Percentiles rank a stretch among this genome's conserved stretches.
Conservation (phyloP, 495 filamentous ascomycete species). For the Hypoxylon cercidicola region DNA sequence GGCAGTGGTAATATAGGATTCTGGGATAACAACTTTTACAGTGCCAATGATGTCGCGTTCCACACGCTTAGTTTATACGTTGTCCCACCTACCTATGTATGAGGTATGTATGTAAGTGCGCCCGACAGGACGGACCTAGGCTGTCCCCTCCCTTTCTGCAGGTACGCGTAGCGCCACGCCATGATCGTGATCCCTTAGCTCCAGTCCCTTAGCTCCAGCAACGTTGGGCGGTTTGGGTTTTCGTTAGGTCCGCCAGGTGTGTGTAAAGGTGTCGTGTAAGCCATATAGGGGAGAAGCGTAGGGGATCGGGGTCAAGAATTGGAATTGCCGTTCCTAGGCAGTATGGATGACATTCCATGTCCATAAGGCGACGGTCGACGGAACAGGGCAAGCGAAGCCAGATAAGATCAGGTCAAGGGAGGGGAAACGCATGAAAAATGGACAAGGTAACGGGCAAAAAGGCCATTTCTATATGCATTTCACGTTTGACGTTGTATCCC, state of each 20-base stretch:
- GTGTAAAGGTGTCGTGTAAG: background rate
- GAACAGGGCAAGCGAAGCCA: background rate
- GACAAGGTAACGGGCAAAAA: background rate
- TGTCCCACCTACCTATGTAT: too few species aligned
- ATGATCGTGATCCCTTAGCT: background rate
- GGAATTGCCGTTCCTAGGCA: conserved; percentile 9
- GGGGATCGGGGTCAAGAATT: background rate
- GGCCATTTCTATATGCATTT: background rate
- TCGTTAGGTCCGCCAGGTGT: too few species aligned
- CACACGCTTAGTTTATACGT: too few species aligned
- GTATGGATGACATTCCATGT: background rate
- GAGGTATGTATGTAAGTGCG: background rate
- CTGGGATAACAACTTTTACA: too few species aligned
- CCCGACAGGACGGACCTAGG: background rate
- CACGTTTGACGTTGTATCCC: conserved; percentile 29
- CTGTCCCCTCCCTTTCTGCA: background rate
- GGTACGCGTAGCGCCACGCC: background rate
- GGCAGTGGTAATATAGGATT: too few species aligned
- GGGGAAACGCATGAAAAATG: background rate
- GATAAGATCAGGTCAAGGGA: background rate
- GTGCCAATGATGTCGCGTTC: too few species aligned
- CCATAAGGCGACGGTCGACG: background rate
- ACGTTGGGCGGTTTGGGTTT: conserved; percentile 2
- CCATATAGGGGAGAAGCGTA: background rate
- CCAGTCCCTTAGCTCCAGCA: background rate